Base-by-base conservation (phyloP, 345 rosid species). In the Stellera chamaejasme region DNA sequence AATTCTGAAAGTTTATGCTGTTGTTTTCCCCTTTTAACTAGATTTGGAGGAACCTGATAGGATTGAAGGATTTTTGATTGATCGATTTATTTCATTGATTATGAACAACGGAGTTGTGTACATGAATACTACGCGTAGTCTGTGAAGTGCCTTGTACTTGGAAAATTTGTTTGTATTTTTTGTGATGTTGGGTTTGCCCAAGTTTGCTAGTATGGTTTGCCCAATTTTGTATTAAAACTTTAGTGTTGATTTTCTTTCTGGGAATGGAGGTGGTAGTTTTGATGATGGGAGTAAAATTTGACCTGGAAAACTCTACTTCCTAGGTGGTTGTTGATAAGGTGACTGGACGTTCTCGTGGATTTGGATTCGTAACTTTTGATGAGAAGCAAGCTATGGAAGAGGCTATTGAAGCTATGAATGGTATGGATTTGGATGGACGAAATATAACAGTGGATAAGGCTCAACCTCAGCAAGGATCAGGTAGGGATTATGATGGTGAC, bases 281-380 rank as follows among this genome's bases (percentile, higher is more conserved):
- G 39, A 5, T 32, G 4, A 32, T 5, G 39, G 39, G 39, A 32
- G 39, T 32, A 2, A 5, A 50, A 14, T 43, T 13, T 58, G 43
- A 47, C 48, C 27, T 41, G 13, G 14, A 60, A 13, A 27, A 19
- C 26, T 14, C 53, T 28, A 48, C 15, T 36, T 26, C 50, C 48
- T 64, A 90, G 98, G 95, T 91, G 54, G 98, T 85, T 55, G 77
- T 88, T 55, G 98, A 91, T 79, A 91, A 80, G 79, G 71, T 73
- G 50, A 78, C 94, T 57, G 98, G 95, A 23, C 94, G 98, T 52
- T 91, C 98, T 55, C 96, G 98, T 72, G 98, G 98, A 62, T 91
- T 87, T 69, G 98, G 98, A 19, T 91, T 91, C 77, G 92, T 91
- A 49, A 80, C 95, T 41, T 91, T 87, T 67, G 94, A 83, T 71